Percentiles rank a stretch among this genome's conserved stretches.
Conservation (phyloP, 2,329 filamentous ascomycete species). For the Gnomoniopsis sp. region DNA sequence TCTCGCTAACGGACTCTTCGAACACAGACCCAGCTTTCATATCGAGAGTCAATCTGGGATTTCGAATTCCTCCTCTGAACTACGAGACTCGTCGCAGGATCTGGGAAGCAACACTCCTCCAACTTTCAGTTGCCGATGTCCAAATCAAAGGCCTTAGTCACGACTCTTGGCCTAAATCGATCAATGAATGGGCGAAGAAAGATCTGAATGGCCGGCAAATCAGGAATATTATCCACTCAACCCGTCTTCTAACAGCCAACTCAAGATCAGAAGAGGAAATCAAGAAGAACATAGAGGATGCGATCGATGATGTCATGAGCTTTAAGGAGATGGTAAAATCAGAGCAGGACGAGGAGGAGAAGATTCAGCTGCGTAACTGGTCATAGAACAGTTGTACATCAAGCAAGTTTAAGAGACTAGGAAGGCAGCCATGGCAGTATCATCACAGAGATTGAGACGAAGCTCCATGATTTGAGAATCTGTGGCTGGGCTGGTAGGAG, state of each 20-base stretch:
- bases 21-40: not conserved
- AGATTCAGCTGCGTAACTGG: too few species aligned
- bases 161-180: too few species aligned
- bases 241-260: not conserved
- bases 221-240: not conserved
- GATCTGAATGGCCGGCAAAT: not conserved
- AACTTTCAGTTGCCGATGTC: not conserved
- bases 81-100: not conserved
- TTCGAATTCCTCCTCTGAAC: not conserved
- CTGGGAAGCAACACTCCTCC: not conserved
- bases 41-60: not conserved
- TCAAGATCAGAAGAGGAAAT: not conserved
- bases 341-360: not conserved
- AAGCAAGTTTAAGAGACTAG: too few species aligned
- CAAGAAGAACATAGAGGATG: not conserved
- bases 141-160: too few species aligned
- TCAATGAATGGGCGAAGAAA: not conserved
- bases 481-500: too few species aligned
- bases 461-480: too few species aligned
- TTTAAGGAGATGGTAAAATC: not conserved
- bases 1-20: not conserved
- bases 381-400: too few species aligned
- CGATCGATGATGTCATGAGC: not conserved
- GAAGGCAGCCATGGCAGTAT: too few species aligned
- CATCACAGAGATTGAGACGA: too few species aligned